Conservation (phyloP, 2,329 filamentous ascomycete genomes). For the Phaeosphaeriaceae sp. region DNA sequence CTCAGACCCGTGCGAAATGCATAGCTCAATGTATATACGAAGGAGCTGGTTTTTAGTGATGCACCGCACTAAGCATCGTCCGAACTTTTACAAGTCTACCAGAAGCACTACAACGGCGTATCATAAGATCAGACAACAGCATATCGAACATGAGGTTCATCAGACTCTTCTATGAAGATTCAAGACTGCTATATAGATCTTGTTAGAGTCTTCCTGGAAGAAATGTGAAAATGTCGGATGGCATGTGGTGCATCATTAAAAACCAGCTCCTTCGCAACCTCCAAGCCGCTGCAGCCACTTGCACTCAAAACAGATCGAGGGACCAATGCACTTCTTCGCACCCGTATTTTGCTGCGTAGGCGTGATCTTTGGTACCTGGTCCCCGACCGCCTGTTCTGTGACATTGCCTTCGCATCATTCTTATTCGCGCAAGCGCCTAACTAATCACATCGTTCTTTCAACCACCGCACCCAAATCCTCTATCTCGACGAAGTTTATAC, state of each 20-base stretch:
- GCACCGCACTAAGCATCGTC: too few species aligned
- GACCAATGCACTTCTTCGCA: not conserved
- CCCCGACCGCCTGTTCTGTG: not conserved
- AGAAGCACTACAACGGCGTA: too few species aligned
- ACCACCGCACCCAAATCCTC: not conserved
- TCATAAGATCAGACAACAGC: too few species aligned
- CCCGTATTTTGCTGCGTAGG: not conserved
- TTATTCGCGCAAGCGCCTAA: not conserved
- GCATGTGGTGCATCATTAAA: too few species aligned
- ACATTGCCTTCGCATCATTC: not conserved
- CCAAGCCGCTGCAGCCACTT: not conserved
- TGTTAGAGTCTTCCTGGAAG: too few species aligned
- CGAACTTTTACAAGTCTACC: too few species aligned
- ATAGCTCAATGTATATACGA: not conserved
- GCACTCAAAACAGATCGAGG: not conserved
- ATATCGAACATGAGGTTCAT: too few species aligned
- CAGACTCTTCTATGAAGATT: too few species aligned
- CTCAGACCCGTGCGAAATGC: not conserved
- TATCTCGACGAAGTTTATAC: not conserved
- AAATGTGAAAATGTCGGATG: too few species aligned
- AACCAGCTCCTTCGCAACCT: too few species aligned
- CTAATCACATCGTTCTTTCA: not conserved
- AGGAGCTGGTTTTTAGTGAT: too few species aligned
- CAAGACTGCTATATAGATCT: too few species aligned
- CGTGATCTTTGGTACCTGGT: not conserved